Conservation (phyloP, 106 monocot genomes). For the Dioscorea alata region DNA sequence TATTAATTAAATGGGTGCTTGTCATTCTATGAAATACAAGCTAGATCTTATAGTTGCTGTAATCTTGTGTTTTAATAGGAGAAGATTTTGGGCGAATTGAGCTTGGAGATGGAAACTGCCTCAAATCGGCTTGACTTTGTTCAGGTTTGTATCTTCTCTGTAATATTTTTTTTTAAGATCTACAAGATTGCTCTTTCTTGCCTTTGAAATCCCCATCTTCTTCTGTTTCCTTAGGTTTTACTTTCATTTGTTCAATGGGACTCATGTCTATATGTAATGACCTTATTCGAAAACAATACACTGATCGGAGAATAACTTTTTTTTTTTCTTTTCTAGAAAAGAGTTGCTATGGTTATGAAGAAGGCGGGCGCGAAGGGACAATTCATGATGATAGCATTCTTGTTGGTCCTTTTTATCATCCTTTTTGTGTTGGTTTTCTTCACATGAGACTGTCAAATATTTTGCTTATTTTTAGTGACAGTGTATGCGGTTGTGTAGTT, state of each 20-base stretch:
- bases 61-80: constrained; percentile 19
- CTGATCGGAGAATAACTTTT: not conserved
- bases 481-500: too few species aligned
- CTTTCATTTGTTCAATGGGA: too few species aligned
- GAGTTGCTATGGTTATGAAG: constrained; percentile 63
- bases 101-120: constrained; percentile 38
- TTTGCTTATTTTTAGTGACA: too few species aligned
- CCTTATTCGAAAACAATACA: too few species aligned
- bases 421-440: constrained; percentile 67
- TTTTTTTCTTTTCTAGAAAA: constrained; percentile 41
- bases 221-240: too few species aligned
- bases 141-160: constrained; percentile 14
- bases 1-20: too few species aligned
- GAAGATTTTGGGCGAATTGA: constrained; percentile 30
- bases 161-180: too few species aligned
- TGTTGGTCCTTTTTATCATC: constrained; percentile 56
- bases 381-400: constrained; percentile 57
- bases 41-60: too few species aligned
- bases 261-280: too few species aligned
- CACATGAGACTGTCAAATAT: constrained; percentile 12
- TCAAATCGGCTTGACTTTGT: constrained; percentile 40
- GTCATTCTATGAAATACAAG: too few species aligned
- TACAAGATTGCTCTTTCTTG: too few species aligned
- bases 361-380: constrained; percentile 67
- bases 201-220: too few species aligned